phyloP scores from a whole-genome alignment of 768 basidiomycete species.

The Fomitopsis serialis region DNA sequence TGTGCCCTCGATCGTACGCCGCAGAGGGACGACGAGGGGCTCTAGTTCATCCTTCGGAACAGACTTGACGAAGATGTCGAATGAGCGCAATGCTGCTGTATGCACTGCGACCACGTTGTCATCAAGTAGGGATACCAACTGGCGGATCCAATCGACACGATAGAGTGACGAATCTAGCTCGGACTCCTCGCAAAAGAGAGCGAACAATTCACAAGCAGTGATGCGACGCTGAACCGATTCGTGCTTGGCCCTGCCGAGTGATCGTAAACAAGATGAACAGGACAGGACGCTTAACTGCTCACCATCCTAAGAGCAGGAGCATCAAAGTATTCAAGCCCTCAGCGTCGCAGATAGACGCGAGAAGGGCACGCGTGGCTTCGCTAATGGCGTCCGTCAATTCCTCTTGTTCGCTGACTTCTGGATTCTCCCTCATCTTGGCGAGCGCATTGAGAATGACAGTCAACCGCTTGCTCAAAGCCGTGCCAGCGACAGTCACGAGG shows the following conservation, averaged over 20 bases:
- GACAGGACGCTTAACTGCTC: constrained; percentile 19
- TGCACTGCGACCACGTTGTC: constrained; percentile 73
- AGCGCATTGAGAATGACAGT: constrained; percentile 75
- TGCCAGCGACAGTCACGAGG: constrained; percentile 90
- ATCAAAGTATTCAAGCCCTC: constrained; percentile 90
- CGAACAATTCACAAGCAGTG: constrained; percentile 74
- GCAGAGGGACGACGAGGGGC: constrained; percentile 82
- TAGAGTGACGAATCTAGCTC: constrained; percentile 80
- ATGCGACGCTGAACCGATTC: constrained; percentile 66
- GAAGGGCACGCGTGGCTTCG: constrained; percentile 68
- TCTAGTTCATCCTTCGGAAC: constrained; percentile 92
- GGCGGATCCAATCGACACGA: constrained; percentile 91
- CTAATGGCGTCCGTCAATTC: constrained; percentile 67
- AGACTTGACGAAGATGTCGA: constrained; percentile 86
- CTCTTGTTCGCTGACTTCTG: constrained; percentile 46
- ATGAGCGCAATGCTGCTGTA: constrained; percentile 73
- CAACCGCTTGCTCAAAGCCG: constrained; percentile 80
- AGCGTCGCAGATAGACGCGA: constrained; percentile 74
- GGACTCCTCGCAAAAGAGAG: constrained; percentile 78
- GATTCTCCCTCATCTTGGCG: constrained; percentile 69
- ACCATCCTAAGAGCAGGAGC: constrained; percentile 88
- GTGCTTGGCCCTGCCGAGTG: constrained; percentile 64
- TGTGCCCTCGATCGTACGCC: constrained; percentile 80
- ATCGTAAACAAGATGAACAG: not conserved
- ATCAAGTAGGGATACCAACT: constrained; percentile 78